These are phyloP conservation scores for Pleurotus eryngii DNA, from an alignment of 768 basidiomycete genomes.

Conservation along the genomic window DNA sequence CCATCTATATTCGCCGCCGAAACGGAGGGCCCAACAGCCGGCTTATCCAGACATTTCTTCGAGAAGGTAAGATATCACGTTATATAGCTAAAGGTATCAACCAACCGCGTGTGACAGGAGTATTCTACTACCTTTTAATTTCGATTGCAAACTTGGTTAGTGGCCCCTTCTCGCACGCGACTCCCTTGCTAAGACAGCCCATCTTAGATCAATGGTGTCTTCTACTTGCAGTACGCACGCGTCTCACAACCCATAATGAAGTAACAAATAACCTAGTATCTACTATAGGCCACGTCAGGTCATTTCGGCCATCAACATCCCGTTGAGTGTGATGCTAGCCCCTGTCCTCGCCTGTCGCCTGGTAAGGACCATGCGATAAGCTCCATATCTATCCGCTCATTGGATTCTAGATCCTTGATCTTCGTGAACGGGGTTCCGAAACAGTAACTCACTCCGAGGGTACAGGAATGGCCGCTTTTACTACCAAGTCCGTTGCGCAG, in stretches of 20 bases:
- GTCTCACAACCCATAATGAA: constrained; percentile 11
- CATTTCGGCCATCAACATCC: constrained; percentile 82
- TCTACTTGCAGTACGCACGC: constrained; percentile 71
- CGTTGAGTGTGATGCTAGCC: constrained; percentile 80
- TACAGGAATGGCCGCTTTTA: constrained; percentile 64
- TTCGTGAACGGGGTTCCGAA: constrained; percentile 78
- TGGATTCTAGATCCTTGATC: constrained; percentile 63
- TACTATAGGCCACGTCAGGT: constrained; percentile 68
- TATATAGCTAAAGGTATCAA: neutral
- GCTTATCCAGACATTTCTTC: constrained; percentile 80
- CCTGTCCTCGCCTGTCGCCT: constrained; percentile 79
- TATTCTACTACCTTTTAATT: constrained; percentile 83
- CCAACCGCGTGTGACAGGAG: constrained; percentile 38
- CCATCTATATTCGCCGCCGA: constrained; percentile 69
- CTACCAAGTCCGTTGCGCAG: constrained; percentile 58
- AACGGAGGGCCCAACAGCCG: constrained; percentile 76
- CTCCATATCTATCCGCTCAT: neutral
- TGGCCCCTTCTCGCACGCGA: neutral
- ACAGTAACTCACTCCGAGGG: constrained; percentile 73
- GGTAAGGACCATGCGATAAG: constrained; percentile 31
- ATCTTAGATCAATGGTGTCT: constrained; percentile 69
- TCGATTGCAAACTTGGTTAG: constrained; percentile 77
- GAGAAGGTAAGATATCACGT: constrained; percentile 51
- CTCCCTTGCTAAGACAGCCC: neutral
- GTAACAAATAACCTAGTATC: constrained; percentile 3